These are phyloP conservation scores for Lecanosticta acicola DNA, from an alignment of 2,329 filamentous ascomycete genomes.

Conservation along the genomic window DNA sequence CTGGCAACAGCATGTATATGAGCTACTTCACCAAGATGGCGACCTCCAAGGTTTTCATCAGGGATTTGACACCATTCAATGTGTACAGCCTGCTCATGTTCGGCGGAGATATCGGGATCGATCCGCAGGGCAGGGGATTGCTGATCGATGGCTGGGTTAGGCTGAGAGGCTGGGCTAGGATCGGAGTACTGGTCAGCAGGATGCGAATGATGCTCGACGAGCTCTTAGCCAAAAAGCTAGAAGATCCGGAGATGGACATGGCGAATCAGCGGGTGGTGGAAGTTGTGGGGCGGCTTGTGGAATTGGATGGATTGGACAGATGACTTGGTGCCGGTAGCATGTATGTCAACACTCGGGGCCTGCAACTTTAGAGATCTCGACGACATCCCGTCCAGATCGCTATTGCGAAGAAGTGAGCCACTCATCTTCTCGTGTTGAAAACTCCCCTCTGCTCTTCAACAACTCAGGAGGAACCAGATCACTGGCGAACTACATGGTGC, in stretches of 20 bases:
- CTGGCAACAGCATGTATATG: conserved; percentile 69
- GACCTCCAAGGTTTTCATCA: conserved; percentile 84
- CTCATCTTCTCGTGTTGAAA: no score
- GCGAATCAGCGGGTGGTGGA: conserved; percentile 61
- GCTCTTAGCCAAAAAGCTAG: conserved; percentile 72
- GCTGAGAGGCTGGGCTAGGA: conserved; percentile 85
- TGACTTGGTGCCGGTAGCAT: no score
- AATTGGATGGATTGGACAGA: conserved; percentile 65
- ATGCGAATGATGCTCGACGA: conserved; percentile 82
- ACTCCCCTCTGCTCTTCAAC: no score
- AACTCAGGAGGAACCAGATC: no score
- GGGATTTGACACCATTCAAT: conserved; percentile 90
- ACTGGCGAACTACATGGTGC: no score
- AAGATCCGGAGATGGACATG: conserved; percentile 54
- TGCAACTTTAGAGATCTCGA: no score
- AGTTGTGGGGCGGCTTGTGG: conserved; percentile 73
- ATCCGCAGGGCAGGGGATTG: conserved; percentile 79
- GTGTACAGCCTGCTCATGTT: conserved; percentile 84
- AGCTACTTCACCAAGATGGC: conserved; percentile 89
- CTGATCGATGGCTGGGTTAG: conserved; percentile 87
- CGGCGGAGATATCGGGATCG: conserved; percentile 74
- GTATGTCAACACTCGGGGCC: no score
- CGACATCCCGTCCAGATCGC: no score
- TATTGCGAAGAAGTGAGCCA: no score
- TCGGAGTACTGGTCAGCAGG: conserved; percentile 81